Conservation (phyloP, 2,329 filamentous ascomycete genomes). For the Xylariales sp. region DNA sequence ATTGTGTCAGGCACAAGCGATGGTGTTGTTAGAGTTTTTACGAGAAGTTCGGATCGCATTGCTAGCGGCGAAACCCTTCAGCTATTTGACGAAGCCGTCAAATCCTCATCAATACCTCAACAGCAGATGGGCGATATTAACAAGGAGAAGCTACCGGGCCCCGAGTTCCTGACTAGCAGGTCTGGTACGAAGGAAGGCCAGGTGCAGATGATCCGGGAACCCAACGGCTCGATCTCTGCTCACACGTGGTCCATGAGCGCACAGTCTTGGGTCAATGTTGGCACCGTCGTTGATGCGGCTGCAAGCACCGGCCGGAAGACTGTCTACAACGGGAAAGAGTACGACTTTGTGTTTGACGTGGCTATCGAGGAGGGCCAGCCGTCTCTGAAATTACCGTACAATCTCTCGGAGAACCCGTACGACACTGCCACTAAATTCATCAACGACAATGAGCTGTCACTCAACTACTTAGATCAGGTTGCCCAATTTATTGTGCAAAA, state of each 20-base stretch:
- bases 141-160: constrained; percentile 85
- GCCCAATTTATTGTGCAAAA: constrained; percentile 90
- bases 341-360: constrained; percentile 95
- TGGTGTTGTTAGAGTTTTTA: constrained; percentile 79
- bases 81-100: constrained; percentile 78
- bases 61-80: constrained; percentile 65
- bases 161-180: constrained; percentile 77
- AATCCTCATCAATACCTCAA: constrained; percentile 79
- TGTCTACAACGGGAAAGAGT: constrained; percentile 77
- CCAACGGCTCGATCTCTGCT: constrained; percentile 76
- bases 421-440: constrained; percentile 90
- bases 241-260: constrained; percentile 78
- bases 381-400: constrained; percentile 88
- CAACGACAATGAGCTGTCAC: constrained; percentile 79
- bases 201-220: constrained; percentile 83
- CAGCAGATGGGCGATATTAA: constrained; percentile 81
- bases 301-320: constrained; percentile 78
- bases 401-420: constrained; percentile 87
- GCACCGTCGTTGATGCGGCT: constrained; percentile 88
- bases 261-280: constrained; percentile 78
- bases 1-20: constrained; percentile 94
- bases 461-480: constrained; percentile 85
- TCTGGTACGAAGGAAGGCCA: constrained; percentile 95
- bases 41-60: constrained; percentile 61
- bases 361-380: constrained; percentile 95